Base-by-base conservation (phyloP, 2,329 filamentous ascomycete species). In the Basipetospora chlamydospora region DNA sequence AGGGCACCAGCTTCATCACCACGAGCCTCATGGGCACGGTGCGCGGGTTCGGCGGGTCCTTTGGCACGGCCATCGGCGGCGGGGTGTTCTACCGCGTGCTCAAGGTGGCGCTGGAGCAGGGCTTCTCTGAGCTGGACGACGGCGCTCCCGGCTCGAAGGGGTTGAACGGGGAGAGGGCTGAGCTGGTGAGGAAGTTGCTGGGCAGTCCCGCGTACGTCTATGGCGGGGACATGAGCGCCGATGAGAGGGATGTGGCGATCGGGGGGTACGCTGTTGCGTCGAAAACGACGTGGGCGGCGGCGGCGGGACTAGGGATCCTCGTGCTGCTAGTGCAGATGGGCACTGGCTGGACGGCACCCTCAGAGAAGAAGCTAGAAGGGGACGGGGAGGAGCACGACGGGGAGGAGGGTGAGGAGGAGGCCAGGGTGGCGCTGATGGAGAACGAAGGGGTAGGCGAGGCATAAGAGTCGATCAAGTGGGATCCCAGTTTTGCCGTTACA, bases 1-100 rank as follows among this genome's bases (percentile, higher is more conserved):
- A 70, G 1, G 64, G 71, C 6, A 73, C 75, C 1, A 80, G 87
- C 47, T 85, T 81, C 48, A 73, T 90, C 34, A 73, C 80, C 3
- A 84, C 79, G 1, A 80, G 81, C 10, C 61, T 93, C 28, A 57
- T 88, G 4, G 73, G 78, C 20, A 92, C 83, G 1, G 88, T 88
- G 56, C 70, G 85, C 4, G 81, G 81, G 5, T 87, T 90, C 43
- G 80, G 81, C 0, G 82, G 82, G 11, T 80, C 75, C 35, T 90
- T 92, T 46, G 83, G 84, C 3, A 80, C 78, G 1, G 74, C 83
- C 0, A 79, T 88, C 33, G 81, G 82, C 3, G 83, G 84, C 3
- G 84, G 84, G 0, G 63, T 82, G 37, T 88, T 87, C 50, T 64
- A 69, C 28, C 68, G 81, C 5, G 61, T 73, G 2, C 55, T 88